Conservation (phyloP, 2,329 filamentous ascomycete species). For the Diplodia intermedia region DNA sequence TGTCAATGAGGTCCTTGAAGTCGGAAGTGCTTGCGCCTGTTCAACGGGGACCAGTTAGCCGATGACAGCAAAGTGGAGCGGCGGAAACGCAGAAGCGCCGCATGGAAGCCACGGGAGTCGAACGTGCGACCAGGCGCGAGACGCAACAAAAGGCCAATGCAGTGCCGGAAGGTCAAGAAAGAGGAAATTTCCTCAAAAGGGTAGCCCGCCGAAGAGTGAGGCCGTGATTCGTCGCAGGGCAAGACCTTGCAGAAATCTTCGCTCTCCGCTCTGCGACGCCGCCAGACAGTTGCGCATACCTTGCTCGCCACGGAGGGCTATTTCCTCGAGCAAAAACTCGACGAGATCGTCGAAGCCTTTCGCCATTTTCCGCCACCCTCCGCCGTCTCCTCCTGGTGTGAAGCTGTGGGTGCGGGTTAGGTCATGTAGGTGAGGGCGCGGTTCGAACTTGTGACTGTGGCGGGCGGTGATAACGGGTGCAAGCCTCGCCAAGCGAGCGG, state of each 20-base stretch:
- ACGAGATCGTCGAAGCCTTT: conserved; percentile 62
- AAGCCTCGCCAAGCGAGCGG: conserved; percentile 15
- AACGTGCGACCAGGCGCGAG: conserved; percentile 29
- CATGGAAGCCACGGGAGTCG: conserved; percentile 30
- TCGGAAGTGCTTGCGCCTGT: conserved; percentile 51
- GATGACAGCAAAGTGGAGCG: conserved; percentile 29
- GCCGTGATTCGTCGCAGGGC: conserved; percentile 28
- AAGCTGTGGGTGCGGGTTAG: conserved; percentile 11
- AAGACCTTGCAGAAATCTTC: conserved; percentile 29
- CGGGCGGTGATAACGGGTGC: conserved; percentile 25
- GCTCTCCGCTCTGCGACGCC: conserved; percentile 16
- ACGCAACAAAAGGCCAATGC: conserved; percentile 8
- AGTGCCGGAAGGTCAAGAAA: not conserved
- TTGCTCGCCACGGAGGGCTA: conserved; percentile 64
- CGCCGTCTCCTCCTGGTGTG: conserved; percentile 12
- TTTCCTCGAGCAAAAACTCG: conserved; percentile 64
- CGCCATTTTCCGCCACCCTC: conserved; percentile 33
- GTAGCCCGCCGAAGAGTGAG: conserved; percentile 12
- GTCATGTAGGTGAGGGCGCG: conserved; percentile 29
- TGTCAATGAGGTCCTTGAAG: conserved; percentile 48
- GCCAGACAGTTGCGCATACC: conserved; percentile 54
- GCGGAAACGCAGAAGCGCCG: conserved; percentile 24
- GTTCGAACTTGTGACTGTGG: conserved; percentile 27
- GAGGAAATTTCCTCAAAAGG: conserved; percentile 24
- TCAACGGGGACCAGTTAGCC: conserved; percentile 8